Conservation (phyloP, 169 alveolate genomes). For the Besnoitia besnoiti region DNA sequence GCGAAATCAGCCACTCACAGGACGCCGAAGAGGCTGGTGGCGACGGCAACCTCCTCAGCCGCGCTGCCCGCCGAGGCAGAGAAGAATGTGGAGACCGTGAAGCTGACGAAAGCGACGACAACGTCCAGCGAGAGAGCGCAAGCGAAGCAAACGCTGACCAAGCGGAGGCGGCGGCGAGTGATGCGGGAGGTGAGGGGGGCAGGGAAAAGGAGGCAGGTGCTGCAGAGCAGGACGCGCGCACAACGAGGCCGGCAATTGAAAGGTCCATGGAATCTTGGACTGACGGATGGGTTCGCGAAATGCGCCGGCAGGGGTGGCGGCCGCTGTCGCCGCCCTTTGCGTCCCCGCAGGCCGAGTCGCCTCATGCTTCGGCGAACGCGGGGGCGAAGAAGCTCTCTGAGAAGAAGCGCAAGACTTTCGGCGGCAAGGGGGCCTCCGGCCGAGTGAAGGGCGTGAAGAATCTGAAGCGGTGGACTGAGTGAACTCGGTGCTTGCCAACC, state of each 20-base stretch:
- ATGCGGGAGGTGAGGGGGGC: neutral
- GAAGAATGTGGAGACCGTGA: neutral
- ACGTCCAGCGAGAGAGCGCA: neutral
- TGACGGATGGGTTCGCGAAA: neutral
- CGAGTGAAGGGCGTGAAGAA: conserved; percentile 31
- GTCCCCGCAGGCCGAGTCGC: neutral
- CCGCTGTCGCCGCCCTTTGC: neutral
- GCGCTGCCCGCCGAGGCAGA: no score
- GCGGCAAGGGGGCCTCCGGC: conserved; percentile 30
- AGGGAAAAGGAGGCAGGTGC: neutral
- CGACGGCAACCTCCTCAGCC: no score
- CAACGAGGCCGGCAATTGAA: neutral
- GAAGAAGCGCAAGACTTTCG: conserved; percentile 1
- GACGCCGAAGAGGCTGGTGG: neutral
- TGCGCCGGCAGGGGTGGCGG: neutral
- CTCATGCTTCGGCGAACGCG: neutral
- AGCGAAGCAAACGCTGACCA: neutral
- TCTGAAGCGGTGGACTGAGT: conserved; percentile 10
- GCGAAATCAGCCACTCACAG: no score
- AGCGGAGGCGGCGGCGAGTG: neutral
- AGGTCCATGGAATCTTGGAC: neutral
- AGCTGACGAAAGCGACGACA: no score
- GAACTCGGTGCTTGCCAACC: no score
- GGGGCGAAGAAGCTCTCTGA: neutral
- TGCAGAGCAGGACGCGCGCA: no score